Evolutionary conservation across 352 stramenopile species (phyloP), one percentile per base, ranked within the genome.

Genomic region (Phytopythium oedochilum): DNA sequence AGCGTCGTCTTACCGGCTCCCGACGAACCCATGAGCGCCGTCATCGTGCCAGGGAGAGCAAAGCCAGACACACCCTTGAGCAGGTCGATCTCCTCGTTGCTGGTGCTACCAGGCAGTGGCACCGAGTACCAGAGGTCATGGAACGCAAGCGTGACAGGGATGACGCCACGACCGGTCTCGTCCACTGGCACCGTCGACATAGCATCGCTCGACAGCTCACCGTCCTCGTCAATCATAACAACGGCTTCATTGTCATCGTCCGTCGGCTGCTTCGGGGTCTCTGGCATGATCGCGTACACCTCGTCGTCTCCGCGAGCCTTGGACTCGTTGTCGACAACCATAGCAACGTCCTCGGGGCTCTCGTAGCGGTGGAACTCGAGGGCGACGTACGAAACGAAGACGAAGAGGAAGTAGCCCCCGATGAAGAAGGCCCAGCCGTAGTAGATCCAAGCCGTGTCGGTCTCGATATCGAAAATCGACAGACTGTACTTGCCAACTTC

Each of bases 1-100:
- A 98, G 68, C 10, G 61, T 68, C 9, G 61, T 68, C 64, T 98
- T 97, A 2, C 89, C 88, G 48, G 83, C 76, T 45, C 81, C 79
- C 1, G 66, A 75, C 0, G 71, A 71, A 12, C 77, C 77, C 68
- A 84, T 83, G 14, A 88, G 61, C 2, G 75, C 75, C 3, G 70
- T 76, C 49, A 86, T 71, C 8, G 54, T 68, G 2, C 77, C 75
- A 2, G 77, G 77, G 7, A 62, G 44, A 29, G 70, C 66, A 36
- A 71, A 71, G 22, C 73, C 77, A 17, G 60, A 73, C 6, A 89
- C 63, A 5, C 67, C 58, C 36, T 67, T 60, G 28, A 88, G 71
- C 18, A 88, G 35, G 15, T 74, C 62, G 20, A 73, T 73, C 23
- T 67, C 35, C 32, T 66, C 57, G 17, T 72, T 43, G 1, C 55